A percentile compares a stretch with the other conserved stretches of the same genome.
Conservation (phyloP, 176 grass and related monocot species). For the Themeda triandra region DNA sequence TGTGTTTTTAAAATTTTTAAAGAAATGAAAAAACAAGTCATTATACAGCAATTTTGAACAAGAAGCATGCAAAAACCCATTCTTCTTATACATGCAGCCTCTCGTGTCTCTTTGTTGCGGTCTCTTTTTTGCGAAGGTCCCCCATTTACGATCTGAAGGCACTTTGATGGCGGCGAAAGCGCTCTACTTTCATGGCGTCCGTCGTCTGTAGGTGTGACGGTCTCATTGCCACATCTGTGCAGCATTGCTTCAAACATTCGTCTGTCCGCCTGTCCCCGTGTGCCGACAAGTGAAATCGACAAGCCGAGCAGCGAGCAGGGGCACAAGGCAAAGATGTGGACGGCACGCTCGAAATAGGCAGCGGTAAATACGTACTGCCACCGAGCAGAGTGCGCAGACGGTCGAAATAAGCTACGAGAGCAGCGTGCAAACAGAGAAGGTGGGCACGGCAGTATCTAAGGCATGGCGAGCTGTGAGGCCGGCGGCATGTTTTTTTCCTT, state of each 20-base stretch:
- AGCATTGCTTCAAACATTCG: slow-evolving; percentile 24
- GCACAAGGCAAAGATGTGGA: not conserved
- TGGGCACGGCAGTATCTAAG: slow-evolving; percentile 15
- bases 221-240: not conserved
- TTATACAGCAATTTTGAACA: not conserved
- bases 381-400: not conserved
- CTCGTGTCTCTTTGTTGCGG: not conserved
- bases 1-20: too few relatives aligned
- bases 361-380: not conserved
- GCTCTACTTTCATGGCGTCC: slow-evolving; percentile 4
- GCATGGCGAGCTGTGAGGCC: not conserved
- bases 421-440: not conserved
- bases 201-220: not conserved
- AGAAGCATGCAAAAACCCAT: not conserved
- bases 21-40: not conserved
- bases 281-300: slow-evolving; percentile 29
- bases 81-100: not conserved
- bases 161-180: not conserved
- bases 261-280: slow-evolving; percentile 10
- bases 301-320: not conserved
- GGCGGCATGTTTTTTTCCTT: not conserved
- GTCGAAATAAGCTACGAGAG: not conserved
- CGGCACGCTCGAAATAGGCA: not conserved
- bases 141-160: not conserved
- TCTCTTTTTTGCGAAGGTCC: not conserved